phyloP scores from a whole-genome alignment of 345 rosid genomes.

The Erucastrum elatum region DNA sequence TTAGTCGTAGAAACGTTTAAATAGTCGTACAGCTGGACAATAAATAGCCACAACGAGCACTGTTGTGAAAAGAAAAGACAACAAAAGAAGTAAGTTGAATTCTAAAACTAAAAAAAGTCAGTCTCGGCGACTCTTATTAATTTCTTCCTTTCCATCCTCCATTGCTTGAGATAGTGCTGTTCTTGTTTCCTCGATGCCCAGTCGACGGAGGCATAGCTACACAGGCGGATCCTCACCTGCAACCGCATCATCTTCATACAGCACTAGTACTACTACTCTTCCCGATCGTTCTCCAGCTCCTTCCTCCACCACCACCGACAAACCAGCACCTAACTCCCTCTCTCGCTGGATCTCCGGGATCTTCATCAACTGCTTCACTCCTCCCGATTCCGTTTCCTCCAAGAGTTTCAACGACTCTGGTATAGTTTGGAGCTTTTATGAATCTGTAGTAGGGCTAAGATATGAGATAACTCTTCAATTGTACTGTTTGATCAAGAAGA shows the following conservation, averaged over 20 bases:
- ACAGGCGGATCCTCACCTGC: slow-evolving; percentile 46
- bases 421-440: not conserved
- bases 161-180: not conserved
- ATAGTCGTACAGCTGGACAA: slow-evolving; percentile 5
- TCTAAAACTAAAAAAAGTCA: not conserved
- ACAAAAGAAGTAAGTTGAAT: not conserved
- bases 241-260: slow-evolving; percentile 37
- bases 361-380: slow-evolving; percentile 70
- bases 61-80: not conserved
- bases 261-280: slow-evolving; percentile 30
- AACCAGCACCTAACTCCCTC: slow-evolving; percentile 43
- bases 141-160: not conserved
- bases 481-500: not conserved
- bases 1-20: not conserved
- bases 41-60: not conserved
- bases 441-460: not conserved
- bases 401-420: slow-evolving; percentile 40
- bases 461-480: not conserved
- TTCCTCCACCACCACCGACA: slow-evolving; percentile 33
- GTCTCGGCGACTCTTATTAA: slow-evolving; percentile 1
- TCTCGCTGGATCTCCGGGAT: slow-evolving; percentile 56
- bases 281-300: slow-evolving; percentile 37
- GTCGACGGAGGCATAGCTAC: slow-evolving; percentile 46
- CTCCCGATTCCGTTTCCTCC: slow-evolving; percentile 50
- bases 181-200: slow-evolving; percentile 30